A percentile compares a stretch with the other conserved stretches of the same genome.
Conservation (phyloP, 495 filamentous ascomycete genomes). For the Hypomontagnella monticulosa region DNA sequence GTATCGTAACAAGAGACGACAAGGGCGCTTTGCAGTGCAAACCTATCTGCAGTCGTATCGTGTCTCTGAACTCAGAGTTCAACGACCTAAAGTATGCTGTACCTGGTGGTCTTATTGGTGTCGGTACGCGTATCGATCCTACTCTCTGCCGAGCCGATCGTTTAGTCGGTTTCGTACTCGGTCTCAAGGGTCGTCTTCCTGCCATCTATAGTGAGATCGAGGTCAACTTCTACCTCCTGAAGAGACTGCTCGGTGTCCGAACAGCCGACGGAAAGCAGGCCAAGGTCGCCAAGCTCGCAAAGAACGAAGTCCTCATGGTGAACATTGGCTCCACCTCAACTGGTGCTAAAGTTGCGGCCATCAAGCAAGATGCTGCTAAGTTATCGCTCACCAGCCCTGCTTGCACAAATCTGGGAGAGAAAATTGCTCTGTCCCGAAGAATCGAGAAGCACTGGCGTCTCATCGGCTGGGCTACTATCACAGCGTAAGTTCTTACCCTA, state of each 20-base stretch:
- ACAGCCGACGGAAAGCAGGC: slow-evolving; percentile 98
- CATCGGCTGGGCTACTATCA: slow-evolving; percentile 96
- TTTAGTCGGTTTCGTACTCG: slow-evolving; percentile 97
- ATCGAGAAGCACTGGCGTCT: slow-evolving; percentile 99
- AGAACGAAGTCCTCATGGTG: slow-evolving; percentile 99
- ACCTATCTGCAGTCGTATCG: slow-evolving; percentile 93
- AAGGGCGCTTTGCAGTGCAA: slow-evolving; percentile 94
- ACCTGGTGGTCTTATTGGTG: slow-evolving; percentile 95
- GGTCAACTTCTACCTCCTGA: slow-evolving; percentile 98
- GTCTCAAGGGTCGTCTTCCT: slow-evolving; percentile 88
- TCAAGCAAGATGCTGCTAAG: slow-evolving; percentile 97
- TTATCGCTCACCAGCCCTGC: slow-evolving; percentile 59
- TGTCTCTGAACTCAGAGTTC: slow-evolving; percentile 94
- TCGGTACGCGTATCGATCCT: slow-evolving; percentile 95
- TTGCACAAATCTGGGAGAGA: slow-evolving; percentile 67
- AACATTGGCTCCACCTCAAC: slow-evolving; percentile 98
- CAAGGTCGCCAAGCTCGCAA: slow-evolving; percentile 95
- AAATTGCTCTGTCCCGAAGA: slow-evolving; percentile 93
- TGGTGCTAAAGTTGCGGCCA: slow-evolving; percentile 91
- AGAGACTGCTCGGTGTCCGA: slow-evolving; percentile 93
- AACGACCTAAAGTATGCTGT: slow-evolving; percentile 98
- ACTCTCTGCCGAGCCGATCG: slow-evolving; percentile 98
- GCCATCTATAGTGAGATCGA: slow-evolving; percentile 97
- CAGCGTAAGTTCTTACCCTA: slow-evolving; percentile 45
- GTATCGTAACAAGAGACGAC: slow-evolving; percentile 93